Base-by-base conservation (phyloP, 176 grass and related monocot genomes). In the Juncus inflexus region DNA sequence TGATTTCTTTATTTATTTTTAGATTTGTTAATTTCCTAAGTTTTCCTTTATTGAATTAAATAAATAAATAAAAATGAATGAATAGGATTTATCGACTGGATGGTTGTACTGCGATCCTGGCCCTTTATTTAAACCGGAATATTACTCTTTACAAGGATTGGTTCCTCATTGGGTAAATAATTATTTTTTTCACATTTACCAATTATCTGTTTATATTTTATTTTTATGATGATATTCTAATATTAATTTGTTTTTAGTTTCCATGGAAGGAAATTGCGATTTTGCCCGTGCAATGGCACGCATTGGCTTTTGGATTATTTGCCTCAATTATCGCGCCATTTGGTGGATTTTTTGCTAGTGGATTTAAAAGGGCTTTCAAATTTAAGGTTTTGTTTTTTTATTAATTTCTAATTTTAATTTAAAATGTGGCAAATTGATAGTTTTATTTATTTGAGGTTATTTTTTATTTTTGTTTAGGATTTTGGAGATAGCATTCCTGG, bases 311-410 rank as follows among this genome's bases (percentile, higher is more conserved):
- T 65, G 90, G 85, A 9, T 74, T 95, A 64, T 95, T 95, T 89
- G 82, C 90, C 74, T 95, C 90, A 43, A 95, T 95, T 80, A 95
- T 95, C 65, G 90, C 90, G 57, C 90, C 90, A 58, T 95, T 95
- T 78, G 90, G 90, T 60, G 85, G 90, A 8, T 95, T 95, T 82
- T 95, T 95, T 50, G 90, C 90, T 5, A 95, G 90, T 81, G 90
- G 90, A 3, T 95, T 95, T 57, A 95, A 95, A 67, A 77, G 90
- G 67, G 90, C 90, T 15, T 95, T 95, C 54, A 95, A 89, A 72
- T 65, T 95, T 62, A 89, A 95, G 85, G 90, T 95, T 13, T 50
- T 51, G 65, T 49, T 47, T 9, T 6, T 47, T 47, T 47, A 47
- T 47, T 47, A 6, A 47, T 47, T 47, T 47, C 6, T 9, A 47